Percentiles rank a stretch among this genome's conserved stretches.
Conservation (phyloP, 352 stramenopile genomes). For the Phytophthora cryptogea region DNA sequence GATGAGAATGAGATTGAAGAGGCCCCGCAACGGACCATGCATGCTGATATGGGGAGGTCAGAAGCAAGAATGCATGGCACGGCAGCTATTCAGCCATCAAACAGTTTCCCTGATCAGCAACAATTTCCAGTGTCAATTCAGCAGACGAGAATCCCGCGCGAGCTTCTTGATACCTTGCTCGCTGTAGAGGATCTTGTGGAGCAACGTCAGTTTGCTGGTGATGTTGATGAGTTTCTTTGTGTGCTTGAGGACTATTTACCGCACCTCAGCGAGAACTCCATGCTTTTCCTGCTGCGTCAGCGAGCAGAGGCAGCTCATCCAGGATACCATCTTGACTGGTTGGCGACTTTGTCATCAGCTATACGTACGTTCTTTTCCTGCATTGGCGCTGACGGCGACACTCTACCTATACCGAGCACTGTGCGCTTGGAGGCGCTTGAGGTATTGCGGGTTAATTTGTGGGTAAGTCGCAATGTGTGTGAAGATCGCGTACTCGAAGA, state of each 20-base stretch:
- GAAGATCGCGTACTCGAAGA: constrained; percentile 89
- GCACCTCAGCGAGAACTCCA: constrained; percentile 60
- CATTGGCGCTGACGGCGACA: constrained; percentile 31
- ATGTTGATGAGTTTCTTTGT: constrained; percentile 75
- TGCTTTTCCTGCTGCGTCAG: constrained; percentile 64
- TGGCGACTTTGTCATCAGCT: constrained; percentile 51
- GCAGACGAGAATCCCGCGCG: constrained; percentile 73
- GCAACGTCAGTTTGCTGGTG: constrained; percentile 60
- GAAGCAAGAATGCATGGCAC: constrained; percentile 16
- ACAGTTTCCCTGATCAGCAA: constrained; percentile 19
- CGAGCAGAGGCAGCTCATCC: constrained; percentile 69
- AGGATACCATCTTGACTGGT: constrained; percentile 70
- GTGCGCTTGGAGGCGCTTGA: constrained; percentile 76
- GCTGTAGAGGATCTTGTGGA: constrained; percentile 77
- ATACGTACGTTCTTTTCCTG: constrained; percentile 74
- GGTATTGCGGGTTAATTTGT: constrained; percentile 72
- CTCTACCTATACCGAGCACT: constrained; percentile 37
- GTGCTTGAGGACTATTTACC: constrained; percentile 76
- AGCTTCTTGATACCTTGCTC: constrained; percentile 79
- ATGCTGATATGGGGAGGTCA: constrained; percentile 15
- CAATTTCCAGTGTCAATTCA: constrained; percentile 58
- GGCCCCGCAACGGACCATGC: constrained; percentile 13
- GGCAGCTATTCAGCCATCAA: constrained; percentile 17
- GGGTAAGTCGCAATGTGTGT: constrained; percentile 77
- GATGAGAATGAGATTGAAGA: constrained; percentile 44